Evolutionary conservation across 192 early-diverging fungal genomes (phyloP), one percentile per base, ranked within the genome.

Genomic region (Umbelopsis vinacea): DNA sequence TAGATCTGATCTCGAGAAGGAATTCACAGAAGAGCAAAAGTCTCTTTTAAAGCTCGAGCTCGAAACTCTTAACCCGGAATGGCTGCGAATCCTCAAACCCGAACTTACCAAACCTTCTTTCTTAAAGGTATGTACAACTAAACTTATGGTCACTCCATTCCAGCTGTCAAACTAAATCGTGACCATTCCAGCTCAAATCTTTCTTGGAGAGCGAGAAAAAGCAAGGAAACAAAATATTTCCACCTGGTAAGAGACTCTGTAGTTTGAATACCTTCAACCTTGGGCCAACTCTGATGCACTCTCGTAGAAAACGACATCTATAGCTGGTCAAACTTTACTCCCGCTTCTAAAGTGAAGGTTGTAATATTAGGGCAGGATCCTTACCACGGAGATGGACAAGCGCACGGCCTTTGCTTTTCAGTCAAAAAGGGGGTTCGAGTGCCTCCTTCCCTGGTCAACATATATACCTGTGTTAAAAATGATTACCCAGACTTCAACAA

Each of bases 281-380:
- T 54, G n/a, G 71, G 29, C 24, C 4, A 48, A 54, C 35, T 38
- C 33, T 68, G 14, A 67, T 8, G 38, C 33, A 45, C 43, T 19
- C 38, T 53, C 19, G 19, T 55, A 85, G 84, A 77, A 33, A 53
- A 73, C 4, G 87, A 95, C 46, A 87, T 96, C 46, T 98, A 96
- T 78, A 91, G 90, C 63, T 93, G 93, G 93, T 90, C 92, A 8
- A 89, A 90, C 47, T 95, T 86, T 68, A 88, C 86, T 11, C 90
- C 92, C 23, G 82, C 92, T 5, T 74, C 76, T 9, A 72, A 81
- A 3, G 90, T 98, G 29, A 85, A 86, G 45, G 93, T 97, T 24
- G 96, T 98, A 23, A 96, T 98, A 50, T 71, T 98, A 57, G 97
- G 97, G 6, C 97, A 98, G 88, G 93, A 95, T 75, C 93, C 93